Conservation (phyloP, 1,284 basidiomycete species). For the Rhodofomes roseus region DNA sequence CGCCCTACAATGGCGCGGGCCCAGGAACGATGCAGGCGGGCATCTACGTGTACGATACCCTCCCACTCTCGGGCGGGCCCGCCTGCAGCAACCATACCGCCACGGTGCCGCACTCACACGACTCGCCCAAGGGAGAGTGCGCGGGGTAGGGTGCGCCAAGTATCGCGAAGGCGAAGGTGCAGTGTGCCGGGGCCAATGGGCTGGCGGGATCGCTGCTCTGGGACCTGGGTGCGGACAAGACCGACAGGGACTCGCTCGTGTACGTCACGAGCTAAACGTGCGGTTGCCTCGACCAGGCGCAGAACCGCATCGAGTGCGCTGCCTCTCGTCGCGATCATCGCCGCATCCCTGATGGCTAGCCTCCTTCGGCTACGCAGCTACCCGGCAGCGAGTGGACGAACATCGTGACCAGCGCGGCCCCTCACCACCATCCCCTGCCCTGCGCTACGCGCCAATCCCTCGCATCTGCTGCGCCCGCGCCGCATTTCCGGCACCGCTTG, state of each 20-base stretch:
- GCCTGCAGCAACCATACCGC: constrained; percentile 70
- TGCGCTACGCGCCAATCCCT: no score
- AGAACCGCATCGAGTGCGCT: constrained; percentile 65
- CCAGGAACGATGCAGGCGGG: constrained; percentile 69
- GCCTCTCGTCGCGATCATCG: not conserved
- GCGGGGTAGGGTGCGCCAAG: constrained; percentile 83
- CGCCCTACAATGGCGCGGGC: constrained; percentile 75
- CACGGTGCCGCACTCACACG: constrained; percentile 79
- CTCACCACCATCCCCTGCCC: no score
- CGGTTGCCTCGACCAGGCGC: constrained; percentile 55
- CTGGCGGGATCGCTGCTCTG: constrained; percentile 82
- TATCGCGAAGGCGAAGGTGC: constrained; percentile 70
- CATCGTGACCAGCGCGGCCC: constrained; percentile 59
- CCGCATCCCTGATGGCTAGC: not conserved
- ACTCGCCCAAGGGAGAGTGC: constrained; percentile 55
- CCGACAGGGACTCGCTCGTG: constrained; percentile 55
- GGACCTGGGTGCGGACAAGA: constrained; percentile 71
- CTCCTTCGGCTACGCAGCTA: constrained; percentile 34
- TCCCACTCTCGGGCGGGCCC: constrained; percentile 57
- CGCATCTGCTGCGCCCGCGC: no score
- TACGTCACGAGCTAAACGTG: constrained; percentile 42
- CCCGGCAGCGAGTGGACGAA: constrained; percentile 68
- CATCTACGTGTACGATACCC: constrained; percentile 72
- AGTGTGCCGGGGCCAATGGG: constrained; percentile 64
- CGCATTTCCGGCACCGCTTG: no score